Conservation (phyloP, 805 yeast genomes). For the Soucietia sequanensis region DNA sequence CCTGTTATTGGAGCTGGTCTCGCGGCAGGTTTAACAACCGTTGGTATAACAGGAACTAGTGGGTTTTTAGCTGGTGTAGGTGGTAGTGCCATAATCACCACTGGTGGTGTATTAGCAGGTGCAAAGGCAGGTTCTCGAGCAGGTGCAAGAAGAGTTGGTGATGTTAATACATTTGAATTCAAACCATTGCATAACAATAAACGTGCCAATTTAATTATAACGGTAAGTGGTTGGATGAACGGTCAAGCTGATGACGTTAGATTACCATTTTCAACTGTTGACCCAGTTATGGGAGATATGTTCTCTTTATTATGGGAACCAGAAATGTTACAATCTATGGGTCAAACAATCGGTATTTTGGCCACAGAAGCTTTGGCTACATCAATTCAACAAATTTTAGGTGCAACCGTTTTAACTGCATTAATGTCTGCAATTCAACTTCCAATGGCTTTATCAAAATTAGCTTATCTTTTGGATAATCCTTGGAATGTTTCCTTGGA, state of each 20-base stretch:
- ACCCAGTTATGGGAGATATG: slow-evolving; percentile 96
- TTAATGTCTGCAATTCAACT: slow-evolving; percentile 90
- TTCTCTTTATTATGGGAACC: slow-evolving; percentile 97
- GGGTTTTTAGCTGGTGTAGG: slow-evolving; percentile 95
- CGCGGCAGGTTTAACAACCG: slow-evolving; percentile 94
- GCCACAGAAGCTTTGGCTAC: slow-evolving; percentile 93
- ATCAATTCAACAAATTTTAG: slow-evolving; percentile 91
- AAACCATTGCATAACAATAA: slow-evolving; percentile 89
- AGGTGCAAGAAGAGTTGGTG: slow-evolving; percentile 84
- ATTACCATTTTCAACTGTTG: slow-evolving; percentile 92
- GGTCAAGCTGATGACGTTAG: slow-evolving; percentile 94
- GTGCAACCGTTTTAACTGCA: slow-evolving; percentile 85
- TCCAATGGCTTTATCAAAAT: slow-evolving; percentile 87
- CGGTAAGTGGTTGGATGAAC: slow-evolving; percentile 97
- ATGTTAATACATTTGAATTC: slow-evolving; percentile 91
- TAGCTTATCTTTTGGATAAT: slow-evolving; percentile 86
- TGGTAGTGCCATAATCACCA: slow-evolving; percentile 91
- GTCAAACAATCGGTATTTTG: slow-evolving; percentile 89
- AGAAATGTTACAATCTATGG: slow-evolving; percentile 92
- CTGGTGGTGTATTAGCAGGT: slow-evolving; percentile 89
- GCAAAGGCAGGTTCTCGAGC: slow-evolving; percentile 85
- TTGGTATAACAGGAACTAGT: slow-evolving; percentile 91
- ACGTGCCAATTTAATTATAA: slow-evolving; percentile 79
- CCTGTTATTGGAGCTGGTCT: slow-evolving; percentile 98
- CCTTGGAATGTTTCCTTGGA: slow-evolving; percentile 98